Conservation (phyloP, 148 eudicot genomes). For the Polygonum maritimum region DNA sequence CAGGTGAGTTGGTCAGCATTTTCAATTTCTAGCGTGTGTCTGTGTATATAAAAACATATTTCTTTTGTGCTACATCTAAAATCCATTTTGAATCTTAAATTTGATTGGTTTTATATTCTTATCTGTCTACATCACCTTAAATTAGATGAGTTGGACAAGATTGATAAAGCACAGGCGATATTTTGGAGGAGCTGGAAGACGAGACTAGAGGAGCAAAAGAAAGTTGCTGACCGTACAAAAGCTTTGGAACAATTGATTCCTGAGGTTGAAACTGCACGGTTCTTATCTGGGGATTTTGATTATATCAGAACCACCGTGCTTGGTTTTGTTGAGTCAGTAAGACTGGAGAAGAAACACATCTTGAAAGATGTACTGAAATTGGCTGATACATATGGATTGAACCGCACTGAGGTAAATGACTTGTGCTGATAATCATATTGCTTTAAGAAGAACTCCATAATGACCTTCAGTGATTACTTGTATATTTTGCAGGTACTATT, state of each 20-base stretch:
- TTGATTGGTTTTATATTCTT: not conserved
- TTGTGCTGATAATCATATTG: not conserved
- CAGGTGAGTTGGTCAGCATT: slow-evolving; percentile 38
- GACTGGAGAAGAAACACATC: slow-evolving; percentile 63
- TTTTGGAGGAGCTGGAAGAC: slow-evolving; percentile 98
- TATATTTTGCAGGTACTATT: slow-evolving; percentile 49
- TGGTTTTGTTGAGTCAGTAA: slow-evolving; percentile 67
- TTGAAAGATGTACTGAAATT: slow-evolving; percentile 57
- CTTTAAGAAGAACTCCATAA: slow-evolving; percentile 1
- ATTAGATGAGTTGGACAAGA: slow-evolving; percentile 64
- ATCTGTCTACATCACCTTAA: slow-evolving; percentile 10
- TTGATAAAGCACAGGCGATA: slow-evolving; percentile 69
- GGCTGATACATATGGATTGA: slow-evolving; percentile 58
- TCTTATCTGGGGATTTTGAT: slow-evolving; percentile 61
- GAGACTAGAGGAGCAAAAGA: slow-evolving; percentile 84
- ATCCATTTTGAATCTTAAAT: not conserved
- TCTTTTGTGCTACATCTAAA: not conserved
- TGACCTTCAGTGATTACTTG: not conserved
- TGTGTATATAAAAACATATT: not conserved
- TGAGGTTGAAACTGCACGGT: slow-evolving; percentile 73
- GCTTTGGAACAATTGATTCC: slow-evolving; percentile 88
- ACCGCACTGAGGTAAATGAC: slow-evolving; percentile 52
- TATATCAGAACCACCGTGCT: slow-evolving; percentile 58
- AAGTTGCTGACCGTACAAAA: slow-evolving; percentile 65
- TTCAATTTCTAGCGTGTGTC: not conserved